Evolutionary conservation across 2,329 filamentous ascomycete species (phyloP), one percentile per base, ranked within the genome.

Genomic region (Xylaria hypoxylon): DNA sequence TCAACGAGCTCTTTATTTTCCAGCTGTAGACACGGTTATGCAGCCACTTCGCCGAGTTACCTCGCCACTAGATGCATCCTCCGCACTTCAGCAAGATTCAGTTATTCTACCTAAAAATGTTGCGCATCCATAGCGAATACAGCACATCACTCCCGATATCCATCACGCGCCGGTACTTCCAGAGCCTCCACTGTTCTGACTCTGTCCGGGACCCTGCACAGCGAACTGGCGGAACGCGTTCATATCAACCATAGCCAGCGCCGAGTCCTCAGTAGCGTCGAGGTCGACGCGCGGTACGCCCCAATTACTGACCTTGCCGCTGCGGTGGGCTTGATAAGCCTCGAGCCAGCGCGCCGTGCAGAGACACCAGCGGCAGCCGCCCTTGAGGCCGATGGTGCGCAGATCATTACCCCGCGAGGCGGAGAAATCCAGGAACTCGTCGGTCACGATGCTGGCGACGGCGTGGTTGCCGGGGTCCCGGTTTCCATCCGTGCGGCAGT

Each of bases 291-390:
- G 75, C 5, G 75, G 77, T 35, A 79, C 77, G 11, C 75, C 73
- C 6, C 74, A 57, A 33, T 59, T 68, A 19, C 64, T 67, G 48
- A 78, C 69, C 38, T 80, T 79, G 47, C 83, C 82, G 13, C 78
- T 78, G 52, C 80, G 82, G 67, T 83, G 79, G 1, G 86, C 86
- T 61, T 86, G 80, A 67, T 87, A 84, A 1, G 87, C 88, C 75
- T 90, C 87, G 70, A 84, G 84, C 86, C 86, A 90, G 50, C 87
- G 77, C 11, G 77, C 79, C 2, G 86, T 87, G 72, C 88, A 90
- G 5, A 90, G 77, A 76, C 88, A 90, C 86, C 88, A 90, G 75
- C 85, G 87, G 72, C 87, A 89, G 7, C 87, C 87, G 13, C 80
- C 84, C 22, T 80, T 85, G 61, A 90, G 80, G 2, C 87, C 87